phyloP scores from a whole-genome alignment of 2,329 filamentous ascomycete genomes.

The Talaromyces sp. region DNA sequence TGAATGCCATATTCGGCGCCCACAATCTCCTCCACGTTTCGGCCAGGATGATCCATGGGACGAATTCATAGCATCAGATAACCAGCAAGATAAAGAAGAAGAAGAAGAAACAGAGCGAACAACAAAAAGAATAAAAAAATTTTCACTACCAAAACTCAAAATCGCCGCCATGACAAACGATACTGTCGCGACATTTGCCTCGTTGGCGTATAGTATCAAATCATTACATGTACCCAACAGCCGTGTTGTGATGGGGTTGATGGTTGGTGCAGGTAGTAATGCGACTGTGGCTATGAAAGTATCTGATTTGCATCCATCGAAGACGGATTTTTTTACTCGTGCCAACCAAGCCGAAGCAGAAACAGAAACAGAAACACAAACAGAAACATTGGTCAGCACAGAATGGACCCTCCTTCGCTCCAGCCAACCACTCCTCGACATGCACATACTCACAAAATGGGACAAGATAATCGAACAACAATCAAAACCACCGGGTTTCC shows the following conservation, averaged over 20 bases:
- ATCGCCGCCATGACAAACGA: slow-evolving; percentile 73
- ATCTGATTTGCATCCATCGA: slow-evolving; percentile 55
- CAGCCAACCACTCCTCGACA: slow-evolving; percentile 55
- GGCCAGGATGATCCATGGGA: not conserved
- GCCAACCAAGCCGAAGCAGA: slow-evolving; percentile 47
- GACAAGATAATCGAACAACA: slow-evolving; percentile 59
- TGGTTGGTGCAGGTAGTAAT: slow-evolving; percentile 72
- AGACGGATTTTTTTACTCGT: slow-evolving; percentile 35
- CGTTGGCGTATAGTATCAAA: slow-evolving; percentile 55
- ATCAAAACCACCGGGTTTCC: slow-evolving; percentile 64
- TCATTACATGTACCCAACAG: slow-evolving; percentile 55
- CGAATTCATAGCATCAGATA: not conserved
- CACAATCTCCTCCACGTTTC: slow-evolving; percentile 22
- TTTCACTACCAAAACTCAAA: slow-evolving; percentile 55
- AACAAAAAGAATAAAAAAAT: slow-evolving; percentile 27
- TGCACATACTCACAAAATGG: slow-evolving; percentile 62
- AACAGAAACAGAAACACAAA: slow-evolving; percentile 39
- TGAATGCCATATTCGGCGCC: slow-evolving; percentile 40
- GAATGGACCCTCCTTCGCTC: slow-evolving; percentile 75
- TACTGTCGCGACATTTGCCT: slow-evolving; percentile 70
- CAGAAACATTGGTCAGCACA: slow-evolving; percentile 66
- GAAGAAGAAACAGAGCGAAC: not conserved
- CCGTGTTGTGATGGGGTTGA: slow-evolving; percentile 67
- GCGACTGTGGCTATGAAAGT: slow-evolving; percentile 66
- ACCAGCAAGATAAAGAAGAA: not conserved